Evolutionary conservation across 805 yeast genomes (phyloP).

Genomic region (Cyberlindnera veronae): DNA sequence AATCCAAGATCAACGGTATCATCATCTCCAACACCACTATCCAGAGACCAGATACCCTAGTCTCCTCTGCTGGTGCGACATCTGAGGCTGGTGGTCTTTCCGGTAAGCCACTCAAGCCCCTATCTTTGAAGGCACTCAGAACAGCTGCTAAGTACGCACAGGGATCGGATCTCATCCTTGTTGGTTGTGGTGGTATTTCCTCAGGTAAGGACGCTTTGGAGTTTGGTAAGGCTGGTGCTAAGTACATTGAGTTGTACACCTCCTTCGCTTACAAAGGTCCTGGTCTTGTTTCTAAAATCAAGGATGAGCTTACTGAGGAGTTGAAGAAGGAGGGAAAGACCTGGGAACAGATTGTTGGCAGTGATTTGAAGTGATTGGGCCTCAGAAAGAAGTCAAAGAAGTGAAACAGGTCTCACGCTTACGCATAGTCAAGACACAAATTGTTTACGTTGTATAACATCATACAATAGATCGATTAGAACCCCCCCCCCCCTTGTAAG

Average conservation of each 20-base stretch:
- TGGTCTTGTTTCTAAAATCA: slow-evolving; percentile 63
- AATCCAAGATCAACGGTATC: slow-evolving; percentile 82
- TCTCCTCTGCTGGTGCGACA: slow-evolving; percentile 44
- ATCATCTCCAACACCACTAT: slow-evolving; percentile 91
- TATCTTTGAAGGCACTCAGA: slow-evolving; percentile 66
- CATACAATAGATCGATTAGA: too few species aligned
- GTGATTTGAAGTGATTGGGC: slow-evolving; percentile 39
- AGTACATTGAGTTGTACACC: slow-evolving; percentile 83
- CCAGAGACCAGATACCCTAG: slow-evolving; percentile 66
- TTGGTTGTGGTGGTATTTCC: slow-evolving; percentile 96
- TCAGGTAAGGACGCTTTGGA: slow-evolving; percentile 85
- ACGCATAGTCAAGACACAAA: too few species aligned
- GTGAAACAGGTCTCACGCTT: too few species aligned
- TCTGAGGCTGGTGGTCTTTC: slow-evolving; percentile 83
- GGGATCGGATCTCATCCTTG: slow-evolving; percentile 64
- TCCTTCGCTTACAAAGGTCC: slow-evolving; percentile 93
- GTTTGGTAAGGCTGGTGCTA: slow-evolving; percentile 91
- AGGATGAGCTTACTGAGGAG: slow-evolving; percentile 55
- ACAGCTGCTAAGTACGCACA: slow-evolving; percentile 74
- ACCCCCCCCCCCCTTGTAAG: too few species aligned
- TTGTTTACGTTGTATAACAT: too few species aligned
- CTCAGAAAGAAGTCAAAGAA: too few species aligned
- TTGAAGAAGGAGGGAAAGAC: slow-evolving; percentile 71
- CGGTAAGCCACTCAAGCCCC: slow-evolving; percentile 86
- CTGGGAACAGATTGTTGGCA: slow-evolving; percentile 78